Evolutionary conservation across 768 basidiomycete species (phyloP).

Genomic region (Sporobolomyces pararoseus): DNA sequence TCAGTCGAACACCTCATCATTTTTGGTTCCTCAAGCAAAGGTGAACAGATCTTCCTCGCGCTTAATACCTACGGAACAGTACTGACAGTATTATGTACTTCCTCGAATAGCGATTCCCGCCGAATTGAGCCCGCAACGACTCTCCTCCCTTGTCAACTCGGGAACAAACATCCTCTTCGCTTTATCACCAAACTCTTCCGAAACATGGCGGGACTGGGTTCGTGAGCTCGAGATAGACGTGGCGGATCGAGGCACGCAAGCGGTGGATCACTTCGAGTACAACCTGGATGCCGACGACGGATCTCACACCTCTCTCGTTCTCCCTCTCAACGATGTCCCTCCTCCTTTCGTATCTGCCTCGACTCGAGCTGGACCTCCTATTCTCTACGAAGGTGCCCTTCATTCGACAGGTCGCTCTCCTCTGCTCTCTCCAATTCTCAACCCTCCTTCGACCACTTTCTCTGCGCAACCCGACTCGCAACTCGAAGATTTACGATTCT

Average conservation of each 20-base stretch:
- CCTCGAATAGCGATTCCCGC: constrained; percentile 58
- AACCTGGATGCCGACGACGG: constrained; percentile 26
- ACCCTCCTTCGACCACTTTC: constrained; percentile 58
- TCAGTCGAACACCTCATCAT: constrained; percentile 81
- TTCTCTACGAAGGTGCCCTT: constrained; percentile 40
- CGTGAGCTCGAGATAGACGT: constrained; percentile 88
- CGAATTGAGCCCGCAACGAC: constrained; percentile 75
- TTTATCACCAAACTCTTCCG: constrained; percentile 58
- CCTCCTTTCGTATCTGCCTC: constrained; percentile 37
- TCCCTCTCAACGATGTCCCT: constrained; percentile 53
- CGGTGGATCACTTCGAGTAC: constrained; percentile 80
- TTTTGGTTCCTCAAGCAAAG: constrained; percentile 78
- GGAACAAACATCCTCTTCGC: constrained; percentile 71
- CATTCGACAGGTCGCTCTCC: constrained; percentile 40
- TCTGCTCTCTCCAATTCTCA: constrained; percentile 74
- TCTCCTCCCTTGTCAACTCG: constrained; percentile 62
- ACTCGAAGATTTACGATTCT: constrained; percentile 63
- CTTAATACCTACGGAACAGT: too few relatives aligned
- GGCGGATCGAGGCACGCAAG: constrained; percentile 74
- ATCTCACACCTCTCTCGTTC: constrained; percentile 36
- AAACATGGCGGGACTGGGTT: constrained; percentile 73
- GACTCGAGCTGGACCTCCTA: constrained; percentile 19
- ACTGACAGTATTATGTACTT: too few relatives aligned
- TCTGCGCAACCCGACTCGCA: constrained; percentile 54
- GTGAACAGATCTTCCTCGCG: constrained; percentile 55